Evolutionary conservation across 441 rosid species (phyloP).

Genomic region (Corymbia citriodora): DNA sequence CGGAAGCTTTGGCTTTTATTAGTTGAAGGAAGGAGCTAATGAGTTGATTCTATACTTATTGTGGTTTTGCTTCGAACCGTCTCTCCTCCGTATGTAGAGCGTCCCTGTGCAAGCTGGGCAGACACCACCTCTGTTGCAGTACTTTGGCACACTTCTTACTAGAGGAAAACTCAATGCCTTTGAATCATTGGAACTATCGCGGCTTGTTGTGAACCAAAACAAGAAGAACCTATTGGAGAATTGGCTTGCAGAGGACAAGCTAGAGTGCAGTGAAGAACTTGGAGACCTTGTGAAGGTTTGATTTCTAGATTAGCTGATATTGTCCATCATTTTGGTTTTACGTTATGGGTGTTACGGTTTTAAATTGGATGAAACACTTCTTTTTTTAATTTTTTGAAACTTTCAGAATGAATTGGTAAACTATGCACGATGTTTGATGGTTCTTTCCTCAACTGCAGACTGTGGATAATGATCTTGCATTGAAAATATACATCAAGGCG

Average conservation of each 20-base stretch:
- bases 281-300: slow-evolving; percentile 99
- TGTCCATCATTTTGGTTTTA: background rate
- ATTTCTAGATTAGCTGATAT: background rate
- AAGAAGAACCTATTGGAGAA: slow-evolving; percentile 97
- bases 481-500: slow-evolving; percentile 97
- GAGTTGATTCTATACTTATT: background rate
- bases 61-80: background rate
- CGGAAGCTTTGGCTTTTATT: background rate
- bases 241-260: slow-evolving; percentile 99
- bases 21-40: background rate
- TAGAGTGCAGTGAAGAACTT: slow-evolving; percentile 99
- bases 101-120: slow-evolving; percentile 99
- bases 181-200: slow-evolving; percentile 97
- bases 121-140: slow-evolving; percentile 96
- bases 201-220: slow-evolving; percentile 99
- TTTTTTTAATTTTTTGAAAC: background rate
- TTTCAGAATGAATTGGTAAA: background rate
- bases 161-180: slow-evolving; percentile 95
- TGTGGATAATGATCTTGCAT: slow-evolving; percentile 98
- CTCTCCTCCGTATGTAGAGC: slow-evolving; percentile 49
- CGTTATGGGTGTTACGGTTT: background rate
- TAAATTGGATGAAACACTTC: background rate
- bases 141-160: slow-evolving; percentile 96
- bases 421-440: background rate
- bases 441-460: slow-evolving; percentile 49